Conservation (phyloP, 164 flowering plant species). For the Buxus sempervirens region DNA sequence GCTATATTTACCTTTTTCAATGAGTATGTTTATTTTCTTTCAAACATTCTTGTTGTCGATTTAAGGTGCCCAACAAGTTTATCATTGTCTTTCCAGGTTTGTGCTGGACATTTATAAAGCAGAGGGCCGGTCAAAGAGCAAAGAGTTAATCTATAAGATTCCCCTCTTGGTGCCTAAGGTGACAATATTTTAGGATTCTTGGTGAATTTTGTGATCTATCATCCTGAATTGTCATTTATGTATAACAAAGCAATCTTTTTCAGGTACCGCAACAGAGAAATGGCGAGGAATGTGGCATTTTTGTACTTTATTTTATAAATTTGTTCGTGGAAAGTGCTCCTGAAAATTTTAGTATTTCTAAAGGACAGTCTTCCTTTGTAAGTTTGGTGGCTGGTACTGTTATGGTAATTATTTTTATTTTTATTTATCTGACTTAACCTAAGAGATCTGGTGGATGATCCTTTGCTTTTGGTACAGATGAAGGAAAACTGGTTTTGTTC, state of each 20-base stretch:
- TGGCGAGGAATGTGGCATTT: conserved; percentile 59
- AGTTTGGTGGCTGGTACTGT: too few species aligned
- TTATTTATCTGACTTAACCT: too few species aligned
- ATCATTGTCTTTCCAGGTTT: conserved; percentile 43
- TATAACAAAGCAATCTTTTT: conserved; percentile 3
- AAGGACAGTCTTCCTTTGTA: conserved; percentile 64
- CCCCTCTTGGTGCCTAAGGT: conserved; percentile 78
- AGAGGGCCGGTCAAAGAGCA: conserved; percentile 37
- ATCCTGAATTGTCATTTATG: conserved; percentile 3
- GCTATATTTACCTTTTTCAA: not conserved
- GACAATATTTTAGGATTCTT: not conserved
- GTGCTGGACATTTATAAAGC: conserved; percentile 45
- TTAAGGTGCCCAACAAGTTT: not conserved
- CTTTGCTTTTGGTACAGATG: conserved; percentile 36
- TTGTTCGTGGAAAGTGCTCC: conserved; percentile 63
- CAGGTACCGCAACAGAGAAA: conserved; percentile 82
- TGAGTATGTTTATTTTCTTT: too few species aligned
- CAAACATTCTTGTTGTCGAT: conserved; percentile 1
- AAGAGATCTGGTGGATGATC: not conserved
- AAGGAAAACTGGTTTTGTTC: conserved; percentile 44
- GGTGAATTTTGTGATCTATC: not conserved
- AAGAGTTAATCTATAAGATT: conserved; percentile 33
- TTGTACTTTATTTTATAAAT: conserved; percentile 62
- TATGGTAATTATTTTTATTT: not conserved
- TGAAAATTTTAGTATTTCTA: conserved; percentile 41